These are phyloP conservation scores for Canna indica DNA, from an alignment of 176 grass and related monocot genomes.

Conservation along the genomic window DNA sequence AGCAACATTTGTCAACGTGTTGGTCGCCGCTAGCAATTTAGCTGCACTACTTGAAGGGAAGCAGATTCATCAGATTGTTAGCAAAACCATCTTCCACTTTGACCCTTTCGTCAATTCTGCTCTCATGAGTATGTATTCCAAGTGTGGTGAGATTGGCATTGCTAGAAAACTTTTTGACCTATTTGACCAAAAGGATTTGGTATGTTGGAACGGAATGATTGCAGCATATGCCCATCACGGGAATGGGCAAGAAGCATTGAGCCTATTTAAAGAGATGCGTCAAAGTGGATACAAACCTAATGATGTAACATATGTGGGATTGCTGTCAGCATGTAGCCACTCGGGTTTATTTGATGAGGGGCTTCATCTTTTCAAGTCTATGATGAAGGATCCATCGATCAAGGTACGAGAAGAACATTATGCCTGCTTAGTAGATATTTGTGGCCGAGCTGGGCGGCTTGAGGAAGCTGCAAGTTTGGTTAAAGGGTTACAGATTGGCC, in stretches of 20 bases:
- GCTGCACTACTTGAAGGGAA: constrained; percentile 47
- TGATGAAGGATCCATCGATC: constrained; percentile 50
- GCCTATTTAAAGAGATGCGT: constrained; percentile 50
- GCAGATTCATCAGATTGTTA: constrained; percentile 71
- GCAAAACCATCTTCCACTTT: constrained; percentile 55
- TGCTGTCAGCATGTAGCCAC: constrained; percentile 80
- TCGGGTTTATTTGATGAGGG: constrained; percentile 61
- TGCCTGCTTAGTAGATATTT: constrained; percentile 65
- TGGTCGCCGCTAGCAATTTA: constrained; percentile 53
- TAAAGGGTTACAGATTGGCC: constrained; percentile 36
- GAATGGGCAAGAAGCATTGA: constrained; percentile 46
- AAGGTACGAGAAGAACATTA: constrained; percentile 61
- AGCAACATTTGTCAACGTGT: constrained; percentile 52
- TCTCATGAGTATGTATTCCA: constrained; percentile 55
- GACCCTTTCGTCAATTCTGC: constrained; percentile 44
- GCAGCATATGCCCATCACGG: constrained; percentile 64
- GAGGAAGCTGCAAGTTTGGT: constrained; percentile 60
- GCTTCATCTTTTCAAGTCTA: constrained; percentile 49
- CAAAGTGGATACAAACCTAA: constrained; percentile 51
- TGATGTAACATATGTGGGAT: constrained; percentile 67
- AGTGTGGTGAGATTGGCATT: constrained; percentile 62
- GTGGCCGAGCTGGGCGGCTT: constrained; percentile 56
- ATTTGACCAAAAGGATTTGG: constrained; percentile 43
- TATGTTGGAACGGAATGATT: constrained; percentile 75
- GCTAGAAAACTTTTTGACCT: constrained; percentile 61